phyloP scores from a whole-genome alignment of 306 rosid species.

The Hippophae tibetana region DNA sequence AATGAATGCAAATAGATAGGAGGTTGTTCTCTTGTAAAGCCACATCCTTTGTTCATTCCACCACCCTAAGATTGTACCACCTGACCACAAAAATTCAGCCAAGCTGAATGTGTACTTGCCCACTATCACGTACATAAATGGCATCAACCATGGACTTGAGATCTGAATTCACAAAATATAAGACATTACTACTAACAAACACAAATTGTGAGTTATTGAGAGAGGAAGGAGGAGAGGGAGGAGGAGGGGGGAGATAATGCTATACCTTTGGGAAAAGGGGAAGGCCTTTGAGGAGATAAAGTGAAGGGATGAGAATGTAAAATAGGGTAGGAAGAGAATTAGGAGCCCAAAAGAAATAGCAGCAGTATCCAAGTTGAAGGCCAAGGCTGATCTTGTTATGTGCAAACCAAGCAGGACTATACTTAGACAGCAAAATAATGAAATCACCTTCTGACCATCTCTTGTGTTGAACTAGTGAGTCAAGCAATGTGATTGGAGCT shows the following conservation, averaged over 20 bases:
- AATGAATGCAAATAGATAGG: slow-evolving; percentile 49
- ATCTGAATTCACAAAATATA: slow-evolving; percentile 34
- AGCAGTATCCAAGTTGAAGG: slow-evolving; percentile 48
- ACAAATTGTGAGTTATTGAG: not conserved
- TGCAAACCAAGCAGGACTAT: slow-evolving; percentile 50
- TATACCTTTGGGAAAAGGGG: slow-evolving; percentile 65
- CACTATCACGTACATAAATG: slow-evolving; percentile 52
- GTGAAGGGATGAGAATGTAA: slow-evolving; percentile 61
- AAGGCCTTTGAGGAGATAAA: slow-evolving; percentile 49
- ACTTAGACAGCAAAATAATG: slow-evolving; percentile 46
- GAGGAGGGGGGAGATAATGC: not conserved
- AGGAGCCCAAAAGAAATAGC: slow-evolving; percentile 51
- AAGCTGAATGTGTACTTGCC: slow-evolving; percentile 34
- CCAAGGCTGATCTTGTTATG: slow-evolving; percentile 46
- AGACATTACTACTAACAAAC: not conserved
- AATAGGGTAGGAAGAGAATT: slow-evolving; percentile 39
- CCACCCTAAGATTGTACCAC: slow-evolving; percentile 73
- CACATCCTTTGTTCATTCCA: slow-evolving; percentile 79
- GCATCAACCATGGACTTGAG: slow-evolving; percentile 68
- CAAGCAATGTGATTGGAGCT: slow-evolving; percentile 44
- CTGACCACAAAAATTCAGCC: slow-evolving; percentile 45
- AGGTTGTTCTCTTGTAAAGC: slow-evolving; percentile 67
- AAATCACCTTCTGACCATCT: slow-evolving; percentile 85
- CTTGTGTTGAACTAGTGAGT: slow-evolving; percentile 60
- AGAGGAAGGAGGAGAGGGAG: not conserved